Base-by-base conservation (phyloP, 2,329 filamentous ascomycete species). In the Verruconis gallopava region DNA sequence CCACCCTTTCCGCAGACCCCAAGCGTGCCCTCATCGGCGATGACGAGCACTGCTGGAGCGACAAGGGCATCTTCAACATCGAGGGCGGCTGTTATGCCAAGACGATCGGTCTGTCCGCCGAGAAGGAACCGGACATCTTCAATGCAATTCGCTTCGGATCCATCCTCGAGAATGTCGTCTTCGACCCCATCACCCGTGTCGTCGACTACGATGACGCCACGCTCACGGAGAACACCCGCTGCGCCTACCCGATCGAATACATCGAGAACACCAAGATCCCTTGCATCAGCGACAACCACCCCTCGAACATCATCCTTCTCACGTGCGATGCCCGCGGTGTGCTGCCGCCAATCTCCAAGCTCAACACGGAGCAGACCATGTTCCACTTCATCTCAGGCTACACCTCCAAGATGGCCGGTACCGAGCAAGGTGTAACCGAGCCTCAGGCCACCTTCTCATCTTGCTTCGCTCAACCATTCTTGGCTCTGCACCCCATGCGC, bases 331-430 rank as follows among this genome's bases (percentile, higher is more conserved):
- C 91, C 46, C 85, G 91, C 53, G 91, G 91, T 71, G 91, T 98
- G 38, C 79, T 98, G 44, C 91, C 91, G 44, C 91, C 91, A 38
- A 96, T 98, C 68, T 95, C 86, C 56, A 96, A 96, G 75, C 81
- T 98, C 61, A 79, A 82, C 72, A 77, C 81, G 50, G 78, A 85
- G 56, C 91, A 96, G 71, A 94, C 86, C 64, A 96, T 98, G 89
- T 98, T 96, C 81, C 91, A 98, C 75, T 98, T 98, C 79, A 98
- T 98, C 68, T 93, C 85, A 14, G 91, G 91, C 55, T 98, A 98
- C 75, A 98, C 91, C 50, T 96, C 89, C 60, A 98, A 98, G 80
- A 98, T 98, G 91, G 91, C 91, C 50, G 91, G 91, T 58, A 98
- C 91, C 22, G 91, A 98, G 70, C 85, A 95, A 51, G 91, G 91